A percentile compares a stretch with the other conserved stretches of the same genome.
phyloP scores from a whole-genome alignment of 495 filamentous ascomycete genomes.

The Lasiosphaeris hirsuta region DNA sequence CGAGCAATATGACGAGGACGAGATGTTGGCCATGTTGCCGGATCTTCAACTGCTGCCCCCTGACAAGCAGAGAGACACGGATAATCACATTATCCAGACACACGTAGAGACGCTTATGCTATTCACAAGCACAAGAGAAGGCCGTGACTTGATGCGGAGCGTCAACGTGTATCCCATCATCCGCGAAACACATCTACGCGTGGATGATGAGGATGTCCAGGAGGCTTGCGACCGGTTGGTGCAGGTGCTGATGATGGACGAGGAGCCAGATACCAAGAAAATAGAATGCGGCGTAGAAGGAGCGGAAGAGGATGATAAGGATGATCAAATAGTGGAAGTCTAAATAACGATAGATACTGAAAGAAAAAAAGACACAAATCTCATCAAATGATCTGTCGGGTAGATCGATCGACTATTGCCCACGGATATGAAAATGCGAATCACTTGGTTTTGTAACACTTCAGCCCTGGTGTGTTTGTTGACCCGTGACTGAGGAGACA shows the following conservation, averaged over 20 bases:
- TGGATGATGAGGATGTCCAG: constrained; percentile 75
- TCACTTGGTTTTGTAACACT: too few species aligned
- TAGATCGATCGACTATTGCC: too few species aligned
- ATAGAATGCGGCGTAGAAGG: constrained; percentile 57
- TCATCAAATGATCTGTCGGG: too few species aligned
- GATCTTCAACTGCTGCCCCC: constrained; percentile 85
- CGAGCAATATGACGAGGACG: constrained; percentile 66
- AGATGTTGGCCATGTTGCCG: constrained; percentile 73
- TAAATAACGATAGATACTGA: constrained; percentile 17
- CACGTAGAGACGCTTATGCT: constrained; percentile 86
- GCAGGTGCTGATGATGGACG: constrained; percentile 87
- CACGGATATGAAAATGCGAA: too few species aligned
- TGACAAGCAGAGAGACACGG: constrained; percentile 79
- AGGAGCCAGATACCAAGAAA: constrained; percentile 52
- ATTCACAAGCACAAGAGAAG: constrained; percentile 73
- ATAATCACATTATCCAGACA: constrained; percentile 70
- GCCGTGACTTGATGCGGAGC: constrained; percentile 65
- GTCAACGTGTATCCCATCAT: constrained; percentile 87
- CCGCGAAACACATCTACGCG: constrained; percentile 75
- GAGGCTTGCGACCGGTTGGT: constrained; percentile 88
- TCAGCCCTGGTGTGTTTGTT: too few species aligned
- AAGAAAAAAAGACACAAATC: too few species aligned
- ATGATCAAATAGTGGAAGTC: constrained; percentile 44
- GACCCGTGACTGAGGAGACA: too few species aligned
- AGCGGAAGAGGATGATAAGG: constrained; percentile 28